Evolutionary conservation across 2,329 filamentous ascomycete genomes (phyloP), one percentile per base, ranked within the genome.

Genomic region (Cladorrhinum sp.): DNA sequence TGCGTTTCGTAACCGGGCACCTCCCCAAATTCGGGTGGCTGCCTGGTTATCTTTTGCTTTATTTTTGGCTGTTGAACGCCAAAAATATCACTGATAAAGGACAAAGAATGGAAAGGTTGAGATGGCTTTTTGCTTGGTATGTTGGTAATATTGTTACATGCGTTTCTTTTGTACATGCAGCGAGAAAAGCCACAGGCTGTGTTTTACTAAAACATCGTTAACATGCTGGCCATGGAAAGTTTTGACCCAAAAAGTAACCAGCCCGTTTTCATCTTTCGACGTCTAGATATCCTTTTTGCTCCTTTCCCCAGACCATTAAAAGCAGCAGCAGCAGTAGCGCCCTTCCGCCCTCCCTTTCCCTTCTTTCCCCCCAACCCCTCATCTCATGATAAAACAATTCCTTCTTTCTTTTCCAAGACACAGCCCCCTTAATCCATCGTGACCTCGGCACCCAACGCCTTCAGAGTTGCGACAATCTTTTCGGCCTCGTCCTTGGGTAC

Each of bases 401-500:
- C 41, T n/a, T n/a, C n/a, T n/a, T n/a, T n/a, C 32, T 36, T 36
- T 36, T 12, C 12, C 32, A 36, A 36, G 3, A 9, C 53, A n/a
- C n/a, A n/a, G 8, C 50, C 13, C 27, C 13, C 23, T 71, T 91
- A 98, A 77, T 99, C 95, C 91, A 99, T 95, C 66, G 85, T 80
- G 63, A 91, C 93, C 66, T 90, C 92, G 66, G 89, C 95, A 67
- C 95, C 95, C 64, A 99, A 81, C 68, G 85, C 93, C 86, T 98
- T 98, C 82, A 99, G 84, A 48, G 91, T 87, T 77, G 91, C 91
- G 62, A 99, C 66, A 73, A 99, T 97, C 88, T 99, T 99, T 85
- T 98, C 93, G 7, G 92, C 92, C 77, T 99, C 96, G 73, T 99
- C 95, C 86, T 99, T 99, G 66, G 93, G 90, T 68, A 99, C 92